Percentiles rank a stretch among this genome's conserved stretches.
Evolutionary conservation across 2,329 filamentous ascomycete genomes (phyloP).

Genomic region (Diaporthe humulicola): DNA sequence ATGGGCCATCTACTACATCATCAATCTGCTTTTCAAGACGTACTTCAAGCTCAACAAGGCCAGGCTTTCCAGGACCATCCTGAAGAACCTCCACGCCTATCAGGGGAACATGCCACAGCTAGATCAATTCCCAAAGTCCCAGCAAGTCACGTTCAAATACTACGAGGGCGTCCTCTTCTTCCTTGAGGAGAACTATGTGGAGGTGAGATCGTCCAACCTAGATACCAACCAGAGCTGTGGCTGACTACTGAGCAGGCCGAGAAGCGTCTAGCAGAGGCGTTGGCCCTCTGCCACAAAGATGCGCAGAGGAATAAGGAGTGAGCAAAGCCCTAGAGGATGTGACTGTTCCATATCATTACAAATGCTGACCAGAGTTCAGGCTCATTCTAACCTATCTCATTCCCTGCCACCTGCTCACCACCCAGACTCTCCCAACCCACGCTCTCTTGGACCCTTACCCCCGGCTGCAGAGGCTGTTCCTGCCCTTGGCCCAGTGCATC

Average conservation of each 20-base stretch:
- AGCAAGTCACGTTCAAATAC: conserved; percentile 96
- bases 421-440: conserved; percentile 83
- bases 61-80: conserved; percentile 88
- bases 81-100: conserved; percentile 85
- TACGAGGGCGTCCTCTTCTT: conserved; percentile 96
- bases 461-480: conserved; percentile 81
- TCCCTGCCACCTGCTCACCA: conserved; percentile 90
- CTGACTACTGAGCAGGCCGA: conserved; percentile 71
- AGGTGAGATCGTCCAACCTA: conserved; percentile 64
- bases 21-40: conserved; percentile 96
- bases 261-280: conserved; percentile 83
- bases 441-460: conserved; percentile 81
- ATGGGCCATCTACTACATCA: conserved; percentile 97
- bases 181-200: conserved; percentile 90
- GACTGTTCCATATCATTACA: conserved; percentile 16
- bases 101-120: conserved; percentile 84
- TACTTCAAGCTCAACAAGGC: conserved; percentile 97
- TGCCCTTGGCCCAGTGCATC: conserved; percentile 83
- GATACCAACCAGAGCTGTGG: neutral
- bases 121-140: conserved; percentile 85
- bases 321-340: conserved; percentile 47
- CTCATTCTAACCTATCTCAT: conserved; percentile 95
- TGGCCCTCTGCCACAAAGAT: conserved; percentile 81
- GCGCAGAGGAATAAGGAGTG: conserved; percentile 85
- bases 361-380: conserved; percentile 58